Evolutionary conservation across 2,329 filamentous ascomycete genomes (phyloP), one percentile per base, ranked within the genome.

Genomic region (Didymella exigua): DNA sequence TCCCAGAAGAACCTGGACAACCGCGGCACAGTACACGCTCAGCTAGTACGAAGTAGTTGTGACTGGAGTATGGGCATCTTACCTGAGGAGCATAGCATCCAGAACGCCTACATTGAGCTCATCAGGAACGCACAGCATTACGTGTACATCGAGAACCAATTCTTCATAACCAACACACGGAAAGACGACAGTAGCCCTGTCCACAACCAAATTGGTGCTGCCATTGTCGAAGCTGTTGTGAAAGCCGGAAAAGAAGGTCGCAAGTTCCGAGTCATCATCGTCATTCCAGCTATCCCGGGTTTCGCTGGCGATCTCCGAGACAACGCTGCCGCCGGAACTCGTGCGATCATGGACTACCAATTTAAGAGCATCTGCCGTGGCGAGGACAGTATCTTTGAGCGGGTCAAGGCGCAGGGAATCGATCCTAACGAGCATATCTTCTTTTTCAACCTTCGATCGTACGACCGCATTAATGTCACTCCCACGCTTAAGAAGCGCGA

Each of bases 91-190:
- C 88, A 91, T 64, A 92, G 88, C 44, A 96, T 96, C 54, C 90
- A 95, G 64, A 96, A 91, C 65, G 91, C 92, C 0, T 96, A 96
- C 72, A 82, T 81, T 54, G 91, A 96, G 60, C 79, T 96, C 26
- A 98, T 98, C 66, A 82, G 88, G 45, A 91, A 90, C 46, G 93
- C 93, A 0, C 80, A 97, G 75, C 93, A 98, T 72, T 97, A 86
- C 65, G 89, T 99, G 21, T 99, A 98, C 78, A 96, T 99, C 57
- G 95, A 99, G 75, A 98, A 98, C 68, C 95, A 99, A 69, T 98
- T 98, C 79, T 99, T 98, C 81, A 97, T 84, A 77, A 77, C 71
- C 1, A 90, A 95, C 0, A 98, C 93, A 0, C 91, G 91, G 8
- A 60, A 62, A 45, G 88, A 95, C n/a, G 77, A 96, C 30, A 93